Evolutionary conservation across 768 basidiomycete genomes (phyloP).

Genomic region (Rhizopogon roseolus): DNA sequence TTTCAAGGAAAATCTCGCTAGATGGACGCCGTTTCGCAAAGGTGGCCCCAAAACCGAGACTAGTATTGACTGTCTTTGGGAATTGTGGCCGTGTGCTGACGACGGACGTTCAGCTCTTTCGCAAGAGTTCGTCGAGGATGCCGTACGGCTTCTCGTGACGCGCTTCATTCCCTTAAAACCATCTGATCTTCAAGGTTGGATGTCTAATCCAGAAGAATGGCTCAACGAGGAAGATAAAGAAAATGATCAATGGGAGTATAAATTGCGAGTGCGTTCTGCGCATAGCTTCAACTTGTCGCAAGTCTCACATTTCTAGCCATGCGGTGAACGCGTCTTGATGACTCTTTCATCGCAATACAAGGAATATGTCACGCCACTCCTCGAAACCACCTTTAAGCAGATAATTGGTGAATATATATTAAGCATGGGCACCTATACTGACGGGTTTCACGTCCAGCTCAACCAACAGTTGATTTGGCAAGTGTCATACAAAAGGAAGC

Average conservation of each 20-base stretch:
- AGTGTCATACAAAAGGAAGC: constrained; percentile 79
- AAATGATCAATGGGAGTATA: constrained; percentile 90
- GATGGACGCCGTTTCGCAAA: constrained; percentile 67
- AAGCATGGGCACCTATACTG: neutral
- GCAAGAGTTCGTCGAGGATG: constrained; percentile 66
- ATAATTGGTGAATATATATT: constrained; percentile 46
- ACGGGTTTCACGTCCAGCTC: constrained; percentile 22
- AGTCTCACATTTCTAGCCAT: constrained; percentile 51
- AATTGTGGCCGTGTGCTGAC: constrained; percentile 7
- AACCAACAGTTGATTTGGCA: constrained; percentile 48
- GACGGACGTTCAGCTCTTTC: constrained; percentile 45
- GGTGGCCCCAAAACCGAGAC: constrained; percentile 56
- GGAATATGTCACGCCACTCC: constrained; percentile 62
- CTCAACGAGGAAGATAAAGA: constrained; percentile 85
- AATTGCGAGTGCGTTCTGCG: constrained; percentile 65
- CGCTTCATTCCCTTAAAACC: constrained; percentile 83
- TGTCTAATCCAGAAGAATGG: constrained; percentile 93
- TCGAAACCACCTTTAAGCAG: constrained; percentile 54
- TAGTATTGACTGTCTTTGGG: constrained; percentile 32
- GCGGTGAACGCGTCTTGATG: constrained; percentile 89
- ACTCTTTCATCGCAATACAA: constrained; percentile 68
- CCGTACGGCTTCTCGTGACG: constrained; percentile 71
- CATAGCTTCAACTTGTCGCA: neutral
- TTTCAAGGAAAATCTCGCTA: constrained; percentile 77
- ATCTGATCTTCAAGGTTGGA: constrained; percentile 78